These are phyloP conservation scores for Thermomyces lanuginosus DNA, from an alignment of 2,329 filamentous ascomycete genomes.

Conservation along the genomic window DNA sequence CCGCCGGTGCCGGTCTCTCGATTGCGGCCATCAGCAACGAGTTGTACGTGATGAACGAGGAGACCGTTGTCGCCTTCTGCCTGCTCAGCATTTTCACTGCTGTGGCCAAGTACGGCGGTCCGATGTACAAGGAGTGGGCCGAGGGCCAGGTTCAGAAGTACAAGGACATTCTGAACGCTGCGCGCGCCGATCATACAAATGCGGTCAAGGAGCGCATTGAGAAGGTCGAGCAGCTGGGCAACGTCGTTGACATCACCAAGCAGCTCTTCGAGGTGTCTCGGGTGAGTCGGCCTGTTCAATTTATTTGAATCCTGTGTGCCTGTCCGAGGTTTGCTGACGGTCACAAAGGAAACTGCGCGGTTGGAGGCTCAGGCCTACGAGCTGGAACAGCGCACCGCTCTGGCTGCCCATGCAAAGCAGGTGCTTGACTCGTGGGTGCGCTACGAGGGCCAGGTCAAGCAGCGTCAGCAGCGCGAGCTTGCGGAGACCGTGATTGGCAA, in stretches of 20 bases:
- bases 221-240: constrained; percentile 83
- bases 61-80: constrained; percentile 85
- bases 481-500: constrained; percentile 87
- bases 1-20: constrained; percentile 74
- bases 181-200: constrained; percentile 83
- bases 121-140: constrained; percentile 84
- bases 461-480: constrained; percentile 93
- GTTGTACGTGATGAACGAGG: constrained; percentile 99
- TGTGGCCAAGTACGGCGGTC: constrained; percentile 84
- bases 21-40: constrained; percentile 97
- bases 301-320: not conserved
- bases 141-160: constrained; percentile 79
- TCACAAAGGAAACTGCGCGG: constrained; percentile 96
- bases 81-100: constrained; percentile 84
- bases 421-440: constrained; percentile 98
- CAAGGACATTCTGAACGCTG: constrained; percentile 85
- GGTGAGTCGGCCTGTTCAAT: constrained; percentile 42
- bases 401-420: constrained; percentile 81
- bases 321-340: not conserved
- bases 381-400: constrained; percentile 87
- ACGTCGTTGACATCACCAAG: constrained; percentile 95
- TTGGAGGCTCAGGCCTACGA: constrained; percentile 93
- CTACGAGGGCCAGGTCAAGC: constrained; percentile 97
- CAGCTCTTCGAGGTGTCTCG: constrained; percentile 93
- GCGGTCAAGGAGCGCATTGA: constrained; percentile 90